These are phyloP conservation scores for Blastocystis sp. DNA, from an alignment of 352 stramenopile genomes.

Conservation along the genomic window DNA sequence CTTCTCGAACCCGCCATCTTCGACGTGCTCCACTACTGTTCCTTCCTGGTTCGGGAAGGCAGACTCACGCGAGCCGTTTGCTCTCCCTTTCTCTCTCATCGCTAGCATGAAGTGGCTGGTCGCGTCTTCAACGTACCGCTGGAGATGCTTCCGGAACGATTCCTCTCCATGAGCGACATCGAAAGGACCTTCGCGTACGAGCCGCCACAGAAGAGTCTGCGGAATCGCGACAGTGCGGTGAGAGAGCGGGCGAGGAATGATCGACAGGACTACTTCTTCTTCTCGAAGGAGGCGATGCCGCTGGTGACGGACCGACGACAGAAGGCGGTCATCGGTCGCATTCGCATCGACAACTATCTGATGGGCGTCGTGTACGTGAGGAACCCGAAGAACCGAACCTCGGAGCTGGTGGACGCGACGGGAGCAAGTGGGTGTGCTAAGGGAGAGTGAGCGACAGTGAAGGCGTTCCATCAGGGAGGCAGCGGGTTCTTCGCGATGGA, in stretches of 20 bases:
- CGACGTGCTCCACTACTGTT: background rate
- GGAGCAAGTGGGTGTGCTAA: background rate
- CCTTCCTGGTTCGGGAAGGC: background rate
- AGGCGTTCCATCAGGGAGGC: background rate
- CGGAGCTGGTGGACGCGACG: background rate
- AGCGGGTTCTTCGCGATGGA: too few relatives aligned
- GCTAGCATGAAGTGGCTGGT: background rate
- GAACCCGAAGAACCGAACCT: background rate
- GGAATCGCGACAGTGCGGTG: background rate
- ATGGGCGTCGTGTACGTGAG: background rate
- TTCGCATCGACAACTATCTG: background rate
- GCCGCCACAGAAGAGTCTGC: background rate
- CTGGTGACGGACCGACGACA: background rate
- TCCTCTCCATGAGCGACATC: background rate
- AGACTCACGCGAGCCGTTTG: background rate
- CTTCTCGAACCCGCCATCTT: background rate
- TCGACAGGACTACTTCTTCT: slow-evolving; percentile 25
- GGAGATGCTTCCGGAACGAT: background rate
- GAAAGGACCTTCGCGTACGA: background rate
- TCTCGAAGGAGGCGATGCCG: background rate
- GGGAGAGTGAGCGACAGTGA: background rate
- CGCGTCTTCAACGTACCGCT: background rate
- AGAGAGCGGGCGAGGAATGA: background rate
- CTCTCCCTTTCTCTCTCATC: background rate
- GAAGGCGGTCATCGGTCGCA: background rate